Conservation (phyloP, 2,329 filamentous ascomycete species). For the Aspergillus sojae region DNA sequence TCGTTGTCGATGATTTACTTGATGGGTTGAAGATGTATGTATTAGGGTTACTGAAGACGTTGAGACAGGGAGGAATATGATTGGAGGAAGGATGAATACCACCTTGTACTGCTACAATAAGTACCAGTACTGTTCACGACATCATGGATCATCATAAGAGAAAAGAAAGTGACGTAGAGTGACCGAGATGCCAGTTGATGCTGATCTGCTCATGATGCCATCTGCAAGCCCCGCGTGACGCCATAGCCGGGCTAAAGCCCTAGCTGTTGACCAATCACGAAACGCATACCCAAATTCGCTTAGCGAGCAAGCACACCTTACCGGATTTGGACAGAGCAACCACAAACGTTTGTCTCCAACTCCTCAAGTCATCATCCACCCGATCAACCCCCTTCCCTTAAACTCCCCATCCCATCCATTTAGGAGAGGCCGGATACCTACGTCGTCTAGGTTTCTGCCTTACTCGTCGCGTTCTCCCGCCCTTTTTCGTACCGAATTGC, state of each 20-base stretch:
- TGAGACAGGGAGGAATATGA: neutral
- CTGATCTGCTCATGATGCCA: conserved; percentile 27
- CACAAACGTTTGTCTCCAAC: conserved; percentile 28
- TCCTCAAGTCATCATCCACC: conserved; percentile 29
- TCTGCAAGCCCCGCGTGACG: conserved; percentile 31
- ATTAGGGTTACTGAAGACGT: neutral
- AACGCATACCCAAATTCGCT: conserved; percentile 34
- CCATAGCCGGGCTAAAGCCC: conserved; percentile 43
- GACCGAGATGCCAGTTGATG: neutral
- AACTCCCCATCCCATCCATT: conserved; percentile 19
- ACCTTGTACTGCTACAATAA: neutral
- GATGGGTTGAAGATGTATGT: conserved; percentile 15
- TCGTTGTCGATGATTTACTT: neutral
- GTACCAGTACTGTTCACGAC: neutral
- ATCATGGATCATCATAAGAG: neutral
- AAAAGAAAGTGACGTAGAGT: neutral
- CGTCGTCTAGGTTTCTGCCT: conserved; percentile 40
- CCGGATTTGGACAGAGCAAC: conserved; percentile 38
- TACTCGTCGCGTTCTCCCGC: conserved; percentile 27
- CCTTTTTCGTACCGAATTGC: conserved; percentile 43
- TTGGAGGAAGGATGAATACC: neutral
- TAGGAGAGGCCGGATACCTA: conserved; percentile 35
- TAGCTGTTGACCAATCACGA: conserved; percentile 33
- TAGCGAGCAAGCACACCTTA: conserved; percentile 40
- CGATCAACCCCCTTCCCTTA: conserved; percentile 34